Conservation (phyloP, 345 rosid species). For the Xanthoceras sorbifolium region DNA sequence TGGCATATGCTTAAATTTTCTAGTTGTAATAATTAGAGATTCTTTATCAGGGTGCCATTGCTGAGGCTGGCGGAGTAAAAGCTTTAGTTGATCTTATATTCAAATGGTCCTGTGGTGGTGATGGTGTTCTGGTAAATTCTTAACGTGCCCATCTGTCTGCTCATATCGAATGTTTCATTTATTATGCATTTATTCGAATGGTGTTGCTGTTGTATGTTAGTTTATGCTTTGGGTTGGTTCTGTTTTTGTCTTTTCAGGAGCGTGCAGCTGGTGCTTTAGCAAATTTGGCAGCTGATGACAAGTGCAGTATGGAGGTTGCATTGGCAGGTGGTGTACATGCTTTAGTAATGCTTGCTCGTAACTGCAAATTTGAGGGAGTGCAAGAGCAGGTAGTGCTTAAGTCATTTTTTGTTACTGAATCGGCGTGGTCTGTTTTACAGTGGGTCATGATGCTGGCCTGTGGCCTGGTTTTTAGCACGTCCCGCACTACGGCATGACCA, state of each 20-base stretch:
- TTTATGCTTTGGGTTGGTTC: slow-evolving; percentile 12
- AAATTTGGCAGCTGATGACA: slow-evolving; percentile 86
- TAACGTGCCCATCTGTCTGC: background rate
- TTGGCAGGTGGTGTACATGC: slow-evolving; percentile 77
- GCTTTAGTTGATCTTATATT: slow-evolving; percentile 79
- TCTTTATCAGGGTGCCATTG: slow-evolving; percentile 61
- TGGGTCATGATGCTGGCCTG: background rate
- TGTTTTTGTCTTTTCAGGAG: slow-evolving; percentile 50
- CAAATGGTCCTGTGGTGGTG: slow-evolving; percentile 76
- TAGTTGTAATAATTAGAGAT: slow-evolving; percentile 12
- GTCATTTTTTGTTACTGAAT: background rate
- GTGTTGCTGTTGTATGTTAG: slow-evolving; percentile 1
- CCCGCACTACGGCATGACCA: background rate
- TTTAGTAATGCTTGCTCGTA: slow-evolving; percentile 80
- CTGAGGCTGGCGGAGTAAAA: slow-evolving; percentile 78
- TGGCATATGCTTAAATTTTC: slow-evolving; percentile 3
- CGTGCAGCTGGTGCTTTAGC: slow-evolving; percentile 91
- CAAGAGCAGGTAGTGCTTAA: slow-evolving; percentile 67
- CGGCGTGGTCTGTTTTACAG: background rate
- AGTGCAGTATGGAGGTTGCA: slow-evolving; percentile 80
- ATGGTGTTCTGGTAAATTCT: slow-evolving; percentile 69
- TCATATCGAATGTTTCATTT: background rate
- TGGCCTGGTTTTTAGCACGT: background rate
- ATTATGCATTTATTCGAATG: background rate
- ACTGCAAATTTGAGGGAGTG: slow-evolving; percentile 79